Conservation (phyloP, 2,329 filamentous ascomycete genomes). For the Nigrospora oryzae region DNA sequence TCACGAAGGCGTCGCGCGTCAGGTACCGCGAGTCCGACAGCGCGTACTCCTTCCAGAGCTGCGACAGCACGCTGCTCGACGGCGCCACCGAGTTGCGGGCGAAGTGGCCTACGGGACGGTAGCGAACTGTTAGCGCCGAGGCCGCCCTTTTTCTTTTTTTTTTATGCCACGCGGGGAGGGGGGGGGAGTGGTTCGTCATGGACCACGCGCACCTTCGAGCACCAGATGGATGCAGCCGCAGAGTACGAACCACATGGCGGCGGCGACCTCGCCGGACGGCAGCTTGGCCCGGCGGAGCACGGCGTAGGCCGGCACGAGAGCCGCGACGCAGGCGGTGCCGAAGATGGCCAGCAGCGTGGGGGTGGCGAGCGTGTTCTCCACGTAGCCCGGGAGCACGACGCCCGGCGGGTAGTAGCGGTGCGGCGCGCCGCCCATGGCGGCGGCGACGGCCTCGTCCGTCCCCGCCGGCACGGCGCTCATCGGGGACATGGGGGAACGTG, state of each 20-base stretch:
- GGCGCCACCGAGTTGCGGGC: constrained; percentile 35
- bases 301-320: constrained; percentile 49
- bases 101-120: constrained; percentile 33
- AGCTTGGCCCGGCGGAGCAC: constrained; percentile 43
- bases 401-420: constrained; percentile 69
- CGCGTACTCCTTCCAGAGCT: constrained; percentile 52
- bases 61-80: constrained; percentile 34
- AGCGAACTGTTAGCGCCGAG: background rate
- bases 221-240: constrained; percentile 45
- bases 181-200: no score
- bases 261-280: constrained; percentile 42
- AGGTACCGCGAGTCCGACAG: constrained; percentile 49
- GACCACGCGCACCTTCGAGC: constrained; percentile 27
- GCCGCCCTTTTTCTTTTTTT: no score
- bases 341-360: constrained; percentile 52
- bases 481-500: no score
- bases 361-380: constrained; percentile 56
- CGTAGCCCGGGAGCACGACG: constrained; percentile 52
- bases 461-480: no score
- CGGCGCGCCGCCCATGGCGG: no score
- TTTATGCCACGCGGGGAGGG: no score
- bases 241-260: constrained; percentile 68
- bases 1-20: constrained; percentile 41
- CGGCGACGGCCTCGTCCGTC: no score
- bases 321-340: constrained; percentile 40